Evolutionary conservation across 2,329 filamentous ascomycete species (phyloP), one percentile per base, ranked within the genome.

Genomic region (Epichloe brachyelytri): DNA sequence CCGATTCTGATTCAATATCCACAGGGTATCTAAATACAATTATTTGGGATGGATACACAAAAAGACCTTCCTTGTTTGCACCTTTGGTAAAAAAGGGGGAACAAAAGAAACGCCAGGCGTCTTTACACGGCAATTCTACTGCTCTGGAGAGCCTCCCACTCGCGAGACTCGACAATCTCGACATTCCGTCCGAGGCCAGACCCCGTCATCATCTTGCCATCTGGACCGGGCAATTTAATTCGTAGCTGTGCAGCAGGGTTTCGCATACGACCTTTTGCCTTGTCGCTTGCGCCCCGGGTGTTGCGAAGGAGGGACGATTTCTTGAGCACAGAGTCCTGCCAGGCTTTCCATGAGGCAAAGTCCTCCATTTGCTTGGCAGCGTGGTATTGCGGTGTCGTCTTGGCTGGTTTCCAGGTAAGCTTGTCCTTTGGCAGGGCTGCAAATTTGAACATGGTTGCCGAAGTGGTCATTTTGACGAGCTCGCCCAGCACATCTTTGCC

Each of bases 361-460:
- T 85, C 77, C 65, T 87, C 83, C 52, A 72, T 74, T 63, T 83
- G 77, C 62, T 72, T 76, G 17, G 81, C 82, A 10, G 81, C 80
- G 54, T 83, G 79, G 66, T 82, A 87, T 61, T 80, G 76, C 4
- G 82, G 78, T 44, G 80, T 85, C 39, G 71, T 72, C 60, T 70
- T 78, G 20, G 78, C 78, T 20, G 83, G 83, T 55, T 79, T 75
- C 84, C 85, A 88, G 10, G 76, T 76, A 40, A 82, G 70, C 62
- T 74, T 78, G 60, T 85, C 79, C 60, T 75, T 68, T 1, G 80
- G 77, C 56, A 82, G 63, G 30, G 64, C 62, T 6, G 63, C 68
- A n/a, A 87, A 70, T 58, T 86, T 77, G 58, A 79, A 85, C 10
- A 85, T 62, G 54, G 68, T 71, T 4, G 80, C 75, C 2, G 69